Percentiles rank a stretch among this genome's conserved stretches.
phyloP scores from a whole-genome alignment of 495 filamentous ascomycete genomes.

The Aspergillus baeticus region DNA sequence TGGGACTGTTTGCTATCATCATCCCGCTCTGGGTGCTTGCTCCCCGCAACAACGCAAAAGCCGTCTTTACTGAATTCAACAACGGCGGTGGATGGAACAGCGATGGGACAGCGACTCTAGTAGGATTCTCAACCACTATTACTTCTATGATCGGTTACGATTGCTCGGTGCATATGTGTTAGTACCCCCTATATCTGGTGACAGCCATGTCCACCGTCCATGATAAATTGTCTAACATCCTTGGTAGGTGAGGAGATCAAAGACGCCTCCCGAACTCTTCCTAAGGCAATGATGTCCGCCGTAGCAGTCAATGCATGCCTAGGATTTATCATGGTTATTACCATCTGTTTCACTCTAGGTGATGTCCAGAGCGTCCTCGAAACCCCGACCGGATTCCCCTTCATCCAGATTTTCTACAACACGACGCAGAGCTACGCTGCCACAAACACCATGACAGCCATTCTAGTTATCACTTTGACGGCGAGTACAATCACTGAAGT shows the following conservation, averaged over 20 bases:
- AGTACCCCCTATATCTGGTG: slow-evolving; percentile 4
- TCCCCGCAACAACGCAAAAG: slow-evolving; percentile 41
- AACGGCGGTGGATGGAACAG: slow-evolving; percentile 57
- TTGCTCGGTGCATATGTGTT: slow-evolving; percentile 57
- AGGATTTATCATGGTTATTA: slow-evolving; percentile 52
- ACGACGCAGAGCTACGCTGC: slow-evolving; percentile 43
- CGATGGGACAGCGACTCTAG: slow-evolving; percentile 50
- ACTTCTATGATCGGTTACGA: slow-evolving; percentile 55
- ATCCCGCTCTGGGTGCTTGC: slow-evolving; percentile 57
- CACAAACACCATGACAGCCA: slow-evolving; percentile 48
- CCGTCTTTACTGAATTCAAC: slow-evolving; percentile 52
- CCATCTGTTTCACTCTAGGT: slow-evolving; percentile 52
- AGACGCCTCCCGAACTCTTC: slow-evolving; percentile 54
- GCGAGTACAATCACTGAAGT: slow-evolving; percentile 53
- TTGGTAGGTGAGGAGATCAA: slow-evolving; percentile 53
- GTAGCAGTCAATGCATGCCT: slow-evolving; percentile 49
- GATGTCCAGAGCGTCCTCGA: slow-evolving; percentile 43
- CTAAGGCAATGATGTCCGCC: slow-evolving; percentile 52
- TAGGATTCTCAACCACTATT: slow-evolving; percentile 54
- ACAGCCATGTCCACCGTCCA: not conserved
- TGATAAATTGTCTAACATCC: slow-evolving; percentile 15
- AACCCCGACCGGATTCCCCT: slow-evolving; percentile 46
- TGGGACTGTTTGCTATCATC: slow-evolving; percentile 61
- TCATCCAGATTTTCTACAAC: slow-evolving; percentile 55
- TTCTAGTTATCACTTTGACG: slow-evolving; percentile 49